These are phyloP conservation scores for Ceratocystis papillata DNA, from an alignment of 2,329 filamentous ascomycete genomes.

Conservation along the genomic window DNA sequence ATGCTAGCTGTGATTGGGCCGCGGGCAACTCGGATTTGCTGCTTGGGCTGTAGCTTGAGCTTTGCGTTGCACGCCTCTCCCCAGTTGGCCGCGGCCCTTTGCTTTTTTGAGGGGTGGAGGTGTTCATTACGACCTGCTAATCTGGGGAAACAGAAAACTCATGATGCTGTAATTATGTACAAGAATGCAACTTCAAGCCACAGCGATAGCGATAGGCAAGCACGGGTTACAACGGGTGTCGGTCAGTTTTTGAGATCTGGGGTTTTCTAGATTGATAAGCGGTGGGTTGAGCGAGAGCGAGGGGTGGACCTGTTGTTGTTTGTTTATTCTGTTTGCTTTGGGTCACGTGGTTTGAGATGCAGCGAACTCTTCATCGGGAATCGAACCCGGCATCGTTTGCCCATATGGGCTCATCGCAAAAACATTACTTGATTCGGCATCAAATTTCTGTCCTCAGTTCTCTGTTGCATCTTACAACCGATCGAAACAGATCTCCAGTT, in stretches of 20 bases:
- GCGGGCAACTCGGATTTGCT: background rate
- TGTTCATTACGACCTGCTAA: background rate
- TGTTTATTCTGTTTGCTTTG: background rate
- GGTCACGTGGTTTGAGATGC: background rate
- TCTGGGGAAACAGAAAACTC: background rate
- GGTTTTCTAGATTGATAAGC: background rate
- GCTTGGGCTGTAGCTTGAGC: constrained; percentile 1
- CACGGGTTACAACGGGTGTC: background rate
- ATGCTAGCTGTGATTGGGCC: background rate
- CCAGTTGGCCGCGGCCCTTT: background rate
- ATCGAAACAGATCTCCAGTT: too few species aligned
- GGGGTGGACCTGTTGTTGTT: background rate
- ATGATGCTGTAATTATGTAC: constrained; percentile 5
- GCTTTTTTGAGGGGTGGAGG: too few species aligned
- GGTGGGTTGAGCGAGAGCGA: background rate
- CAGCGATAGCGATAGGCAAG: background rate
- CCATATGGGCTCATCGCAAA: too few species aligned
- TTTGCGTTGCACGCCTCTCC: background rate
- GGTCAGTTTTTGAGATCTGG: background rate
- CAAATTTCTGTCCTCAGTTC: too few species aligned
- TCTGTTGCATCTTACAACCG: too few species aligned
- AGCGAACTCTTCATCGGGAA: background rate
- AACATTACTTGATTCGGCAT: too few species aligned
- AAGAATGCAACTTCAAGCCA: background rate
- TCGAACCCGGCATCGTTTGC: background rate